Conservation (phyloP, 306 rosid genomes). For the Prunus kanzakura region DNA sequence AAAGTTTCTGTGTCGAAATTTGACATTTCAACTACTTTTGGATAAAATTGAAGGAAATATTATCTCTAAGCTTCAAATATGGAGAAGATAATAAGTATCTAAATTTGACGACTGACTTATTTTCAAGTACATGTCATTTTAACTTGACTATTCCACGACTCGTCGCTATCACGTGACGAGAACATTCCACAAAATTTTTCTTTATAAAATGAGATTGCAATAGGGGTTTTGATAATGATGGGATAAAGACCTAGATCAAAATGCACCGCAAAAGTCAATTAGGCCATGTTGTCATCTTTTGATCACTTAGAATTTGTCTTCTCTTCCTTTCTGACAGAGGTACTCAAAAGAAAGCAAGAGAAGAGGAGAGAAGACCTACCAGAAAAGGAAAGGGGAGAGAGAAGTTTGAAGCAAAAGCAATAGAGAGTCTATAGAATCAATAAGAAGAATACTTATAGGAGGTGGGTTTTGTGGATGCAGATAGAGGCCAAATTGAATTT, state of each 20-base stretch:
- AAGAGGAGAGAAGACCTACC: neutral
- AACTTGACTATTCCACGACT: no score
- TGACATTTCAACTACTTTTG: neutral
- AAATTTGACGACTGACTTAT: no score
- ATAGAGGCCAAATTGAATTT: neutral
- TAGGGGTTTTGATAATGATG: neutral
- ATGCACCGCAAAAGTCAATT: neutral
- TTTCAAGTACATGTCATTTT: no score
- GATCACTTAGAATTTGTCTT: neutral
- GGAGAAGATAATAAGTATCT: neutral
- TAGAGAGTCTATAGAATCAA: neutral
- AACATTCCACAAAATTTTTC: no score
- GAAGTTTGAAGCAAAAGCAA: constrained; percentile 15
- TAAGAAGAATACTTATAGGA: neutral
- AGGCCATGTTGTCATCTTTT: neutral
- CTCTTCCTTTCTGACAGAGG: neutral
- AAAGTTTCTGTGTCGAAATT: neutral
- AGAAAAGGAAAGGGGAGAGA: neutral
- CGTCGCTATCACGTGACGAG: no score
- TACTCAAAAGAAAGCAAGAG: constrained; percentile 5
- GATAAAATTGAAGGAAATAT: neutral
- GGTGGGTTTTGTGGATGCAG: neutral
- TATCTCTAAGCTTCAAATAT: neutral
- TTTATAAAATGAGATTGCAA: no score
- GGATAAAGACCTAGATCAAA: neutral